Evolutionary conservation across 192 early-diverging fungal species (phyloP).

Genomic region (Umbelopsis sp.): DNA sequence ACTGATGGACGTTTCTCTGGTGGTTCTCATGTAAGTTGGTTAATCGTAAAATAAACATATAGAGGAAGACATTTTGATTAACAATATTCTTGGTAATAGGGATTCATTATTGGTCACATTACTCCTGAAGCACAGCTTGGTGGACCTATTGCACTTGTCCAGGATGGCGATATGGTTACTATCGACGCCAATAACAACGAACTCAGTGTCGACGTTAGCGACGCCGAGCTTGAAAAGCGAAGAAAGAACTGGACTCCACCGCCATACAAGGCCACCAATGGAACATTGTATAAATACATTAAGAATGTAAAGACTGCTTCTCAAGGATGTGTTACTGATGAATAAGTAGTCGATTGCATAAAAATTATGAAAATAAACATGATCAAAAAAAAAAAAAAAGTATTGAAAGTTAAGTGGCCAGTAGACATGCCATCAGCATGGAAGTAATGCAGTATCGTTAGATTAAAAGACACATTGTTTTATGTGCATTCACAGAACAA

Average conservation of each 20-base stretch:
- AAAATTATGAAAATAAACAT: neutral
- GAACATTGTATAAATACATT: slow-evolving; percentile 94
- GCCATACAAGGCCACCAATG: slow-evolving; percentile 83
- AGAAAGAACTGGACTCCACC: slow-evolving; percentile 77
- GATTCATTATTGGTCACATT: slow-evolving; percentile 99
- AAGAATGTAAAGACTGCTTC: slow-evolving; percentile 80
- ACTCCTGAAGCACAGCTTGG: slow-evolving; percentile 97
- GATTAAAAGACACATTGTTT: too few species aligned
- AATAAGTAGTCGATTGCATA: slow-evolving; percentile 46
- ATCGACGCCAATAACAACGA: slow-evolving; percentile 84
- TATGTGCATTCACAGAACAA: too few species aligned
- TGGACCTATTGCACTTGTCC: slow-evolving; percentile 91
- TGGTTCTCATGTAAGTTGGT: slow-evolving; percentile 79
- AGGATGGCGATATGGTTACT: slow-evolving; percentile 85
- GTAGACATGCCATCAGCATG: too few species aligned
- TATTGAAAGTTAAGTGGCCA: too few species aligned
- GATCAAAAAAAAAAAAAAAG: neutral
- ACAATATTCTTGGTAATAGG: slow-evolving; percentile 44
- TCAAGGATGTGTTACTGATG: slow-evolving; percentile 87
- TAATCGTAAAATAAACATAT: neutral
- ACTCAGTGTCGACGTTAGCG: slow-evolving; percentile 78
- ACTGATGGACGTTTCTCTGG: slow-evolving; percentile 99
- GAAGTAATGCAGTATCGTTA: too few species aligned
- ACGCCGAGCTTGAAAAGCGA: slow-evolving; percentile 76
- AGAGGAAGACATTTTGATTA: neutral